Base-by-base conservation (phyloP, 2,329 filamentous ascomycete genomes). In the Ilyonectria sp. region DNA sequence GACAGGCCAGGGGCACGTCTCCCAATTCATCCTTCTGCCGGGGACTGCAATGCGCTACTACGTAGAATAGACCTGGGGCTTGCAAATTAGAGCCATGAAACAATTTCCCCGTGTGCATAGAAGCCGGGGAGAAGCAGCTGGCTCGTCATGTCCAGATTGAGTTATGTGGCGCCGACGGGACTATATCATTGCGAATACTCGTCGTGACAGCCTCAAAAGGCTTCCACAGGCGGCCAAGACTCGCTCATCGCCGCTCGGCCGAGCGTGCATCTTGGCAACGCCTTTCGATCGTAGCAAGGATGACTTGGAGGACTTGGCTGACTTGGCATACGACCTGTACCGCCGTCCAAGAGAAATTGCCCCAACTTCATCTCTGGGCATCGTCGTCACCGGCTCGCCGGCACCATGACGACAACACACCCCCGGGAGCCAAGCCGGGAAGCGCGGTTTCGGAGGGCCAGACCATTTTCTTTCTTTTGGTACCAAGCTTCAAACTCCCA, bases 361-460 rank as follows among this genome's bases (percentile, higher is more conserved):
- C 40, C 15, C 6, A 43, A 6, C 40, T 9, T 33, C 52, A 37
- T 47, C 19, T 53, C 58, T 40, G 43, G 33, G 44, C 31, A 54
- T 50, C 43, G 21, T 65, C 55, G 50, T 54, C 56, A 55, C 47
- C 56, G 55, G 62, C 40, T 43, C 4, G 26, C 37, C 55, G 62
- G 56, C 31, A 40, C 21, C 37, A 55, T 31, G 35, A 44, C 47
- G 31, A 40, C n/a, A 17, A 33, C 26, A 26, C 35, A 19, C 35
- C 35, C n/a, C 60, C 26, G 23, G 44, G n/a, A 52, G 72, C 72
- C 72, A 73, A 74, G 70, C 67, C 70, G 70, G 72, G 63, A 71
- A 35, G 40, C 67, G 37, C 60, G 53, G 44, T 26, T 46, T 29
- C 21, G 17, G 37, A 23, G 10, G 43, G 29, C 47, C 21, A 26